phyloP scores from a whole-genome alignment of 2,329 filamentous ascomycete species.

The Botrytis medusae region DNA sequence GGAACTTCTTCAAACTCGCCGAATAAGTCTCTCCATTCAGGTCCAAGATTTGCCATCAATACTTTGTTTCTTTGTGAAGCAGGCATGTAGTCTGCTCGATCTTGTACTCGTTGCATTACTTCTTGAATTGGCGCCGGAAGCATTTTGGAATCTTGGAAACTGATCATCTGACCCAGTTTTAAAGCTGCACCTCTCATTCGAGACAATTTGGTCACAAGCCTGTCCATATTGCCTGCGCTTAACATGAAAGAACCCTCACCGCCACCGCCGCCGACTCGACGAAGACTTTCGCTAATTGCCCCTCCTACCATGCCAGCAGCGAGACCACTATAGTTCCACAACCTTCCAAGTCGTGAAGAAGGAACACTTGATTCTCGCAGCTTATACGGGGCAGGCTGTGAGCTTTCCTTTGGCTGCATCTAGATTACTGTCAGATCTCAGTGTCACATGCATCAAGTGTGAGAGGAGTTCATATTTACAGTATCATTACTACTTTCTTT shows the following conservation, averaged over 20 bases:
- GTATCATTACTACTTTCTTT: conserved; percentile 41
- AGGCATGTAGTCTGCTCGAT: conserved; percentile 97
- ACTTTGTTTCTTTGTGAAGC: conserved; percentile 88
- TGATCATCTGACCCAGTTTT: conserved; percentile 97
- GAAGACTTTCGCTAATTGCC: conserved; percentile 80
- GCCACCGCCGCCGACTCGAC: conserved; percentile 71
- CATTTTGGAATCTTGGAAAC: conserved; percentile 96
- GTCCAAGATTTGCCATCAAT: conserved; percentile 72
- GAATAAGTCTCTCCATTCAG: conserved; percentile 83
- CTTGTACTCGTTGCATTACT: conserved; percentile 90
- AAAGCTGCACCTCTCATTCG: conserved; percentile 96
- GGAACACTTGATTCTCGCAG: conserved; percentile 89
- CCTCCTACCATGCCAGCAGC: conserved; percentile 95
- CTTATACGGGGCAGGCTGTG: conserved; percentile 53
- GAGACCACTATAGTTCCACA: conserved; percentile 94
- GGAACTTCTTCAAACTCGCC: conserved; percentile 84
- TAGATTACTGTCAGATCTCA: conserved; percentile 48
- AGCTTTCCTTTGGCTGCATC: conserved; percentile 29
- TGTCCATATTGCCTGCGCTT: conserved; percentile 86
- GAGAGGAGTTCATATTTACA: conserved; percentile 10
- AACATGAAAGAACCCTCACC: conserved; percentile 77
- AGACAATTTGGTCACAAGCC: conserved; percentile 87
- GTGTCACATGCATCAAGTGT: conserved; percentile 33
- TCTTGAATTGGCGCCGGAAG: conserved; percentile 83
- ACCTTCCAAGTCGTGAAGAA: conserved; percentile 77